phyloP scores from a whole-genome alignment of 208 protist genomes.

The Trypanosoma rangeli region DNA sequence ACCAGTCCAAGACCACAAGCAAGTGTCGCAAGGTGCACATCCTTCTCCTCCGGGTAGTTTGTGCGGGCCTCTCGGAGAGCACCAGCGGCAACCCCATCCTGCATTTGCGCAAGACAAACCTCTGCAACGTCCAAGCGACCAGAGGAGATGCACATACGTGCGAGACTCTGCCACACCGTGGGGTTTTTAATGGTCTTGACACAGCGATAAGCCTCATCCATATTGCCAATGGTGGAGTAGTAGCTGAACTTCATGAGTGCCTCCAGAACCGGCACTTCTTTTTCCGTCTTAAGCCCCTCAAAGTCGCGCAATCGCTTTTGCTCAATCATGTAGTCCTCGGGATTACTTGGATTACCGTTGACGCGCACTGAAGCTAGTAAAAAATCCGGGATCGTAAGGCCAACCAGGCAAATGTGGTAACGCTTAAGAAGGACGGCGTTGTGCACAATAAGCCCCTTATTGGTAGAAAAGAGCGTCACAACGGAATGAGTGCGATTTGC shows the following conservation, averaged over 20 bases:
- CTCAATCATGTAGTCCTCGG: conserved; percentile 89
- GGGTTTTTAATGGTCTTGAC: conserved; percentile 94
- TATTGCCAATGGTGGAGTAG: conserved; percentile 95
- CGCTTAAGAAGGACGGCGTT: conserved; percentile 72
- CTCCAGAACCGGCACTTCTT: conserved; percentile 85
- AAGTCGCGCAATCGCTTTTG: conserved; percentile 92
- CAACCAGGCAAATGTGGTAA: conserved; percentile 89
- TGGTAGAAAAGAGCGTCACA: conserved; percentile 88
- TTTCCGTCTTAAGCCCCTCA: conserved; percentile 89
- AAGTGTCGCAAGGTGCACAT: conserved; percentile 92
- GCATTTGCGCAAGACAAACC: conserved; percentile 95
- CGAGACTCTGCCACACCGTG: conserved; percentile 95
- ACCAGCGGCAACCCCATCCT: conserved; percentile 88
- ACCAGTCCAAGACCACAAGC: conserved; percentile 95
- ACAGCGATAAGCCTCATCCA: conserved; percentile 97
- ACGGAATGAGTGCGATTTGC: conserved; percentile 69
- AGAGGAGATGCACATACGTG: conserved; percentile 94
- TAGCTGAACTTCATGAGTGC: conserved; percentile 97
- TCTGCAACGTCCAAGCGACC: conserved; percentile 93
- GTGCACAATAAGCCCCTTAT: conserved; percentile 81
- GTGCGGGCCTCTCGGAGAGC: conserved; percentile 83
- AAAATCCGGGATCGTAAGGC: conserved; percentile 92
- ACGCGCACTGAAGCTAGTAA: conserved; percentile 85
- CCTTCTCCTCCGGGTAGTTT: conserved; percentile 82
- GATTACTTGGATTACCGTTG: conserved; percentile 68